These are phyloP conservation scores for Obba rivulosa DNA, from an alignment of 768 basidiomycete genomes.

Conservation along the genomic window DNA sequence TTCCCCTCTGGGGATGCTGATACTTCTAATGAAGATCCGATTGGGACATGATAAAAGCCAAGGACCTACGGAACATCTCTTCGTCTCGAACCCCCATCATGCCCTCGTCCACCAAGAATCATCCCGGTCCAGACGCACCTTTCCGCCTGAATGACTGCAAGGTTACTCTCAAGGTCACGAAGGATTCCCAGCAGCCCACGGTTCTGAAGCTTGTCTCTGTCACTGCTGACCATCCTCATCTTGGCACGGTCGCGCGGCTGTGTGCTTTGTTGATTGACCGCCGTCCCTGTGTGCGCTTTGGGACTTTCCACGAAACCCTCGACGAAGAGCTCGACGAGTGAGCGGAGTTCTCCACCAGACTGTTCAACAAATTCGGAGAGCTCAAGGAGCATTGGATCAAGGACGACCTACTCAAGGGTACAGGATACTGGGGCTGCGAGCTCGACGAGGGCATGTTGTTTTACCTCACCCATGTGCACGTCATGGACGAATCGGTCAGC, in stretches of 20 bases:
- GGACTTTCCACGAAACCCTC: slow-evolving; percentile 13
- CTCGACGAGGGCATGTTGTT: slow-evolving; percentile 20
- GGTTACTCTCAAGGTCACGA: too few species aligned
- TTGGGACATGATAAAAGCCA: too few species aligned
- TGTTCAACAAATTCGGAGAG: background rate
- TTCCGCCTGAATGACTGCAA: too few species aligned
- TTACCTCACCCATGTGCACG: slow-evolving; percentile 23
- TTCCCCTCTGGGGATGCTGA: too few species aligned
- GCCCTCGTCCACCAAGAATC: too few species aligned
- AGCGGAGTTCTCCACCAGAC: slow-evolving; percentile 20
- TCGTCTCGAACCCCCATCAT: too few species aligned
- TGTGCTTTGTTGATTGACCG: slow-evolving; percentile 9
- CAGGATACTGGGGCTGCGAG: background rate
- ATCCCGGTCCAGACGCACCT: too few species aligned
- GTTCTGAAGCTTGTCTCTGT: too few species aligned
- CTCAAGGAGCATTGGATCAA: background rate
- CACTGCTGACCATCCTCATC: too few species aligned
- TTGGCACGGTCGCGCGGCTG: slow-evolving; percentile 2
- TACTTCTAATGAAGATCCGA: too few species aligned
- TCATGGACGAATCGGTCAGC: slow-evolving; percentile 5
- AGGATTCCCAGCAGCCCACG: too few species aligned
- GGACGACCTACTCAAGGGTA: background rate
- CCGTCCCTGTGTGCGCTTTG: background rate
- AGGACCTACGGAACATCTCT: too few species aligned
- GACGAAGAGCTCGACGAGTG: slow-evolving; percentile 29